Conservation (phyloP, 2,329 filamentous ascomycete genomes). For the Sarocladium kiliense region DNA sequence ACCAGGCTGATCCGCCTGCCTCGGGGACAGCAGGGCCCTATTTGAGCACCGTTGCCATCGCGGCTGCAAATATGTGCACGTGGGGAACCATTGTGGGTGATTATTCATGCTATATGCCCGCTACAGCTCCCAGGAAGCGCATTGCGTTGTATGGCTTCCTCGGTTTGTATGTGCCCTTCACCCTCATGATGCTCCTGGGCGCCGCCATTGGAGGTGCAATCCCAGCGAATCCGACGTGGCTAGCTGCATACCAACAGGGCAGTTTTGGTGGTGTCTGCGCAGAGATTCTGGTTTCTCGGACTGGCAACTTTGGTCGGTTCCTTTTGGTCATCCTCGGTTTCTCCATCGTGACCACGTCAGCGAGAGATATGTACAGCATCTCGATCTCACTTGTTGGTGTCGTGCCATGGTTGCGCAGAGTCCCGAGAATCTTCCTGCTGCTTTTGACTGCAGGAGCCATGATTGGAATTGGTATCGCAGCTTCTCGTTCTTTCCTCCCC, state of each 20-base stretch:
- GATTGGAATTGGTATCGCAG: conserved; percentile 4
- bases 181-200: not conserved
- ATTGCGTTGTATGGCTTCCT: not conserved
- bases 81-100: conserved; percentile 1
- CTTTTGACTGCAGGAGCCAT: not conserved
- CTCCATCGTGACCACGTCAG: conserved; percentile 1
- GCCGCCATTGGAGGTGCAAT: conserved; percentile 1
- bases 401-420: not conserved
- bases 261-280: not conserved
- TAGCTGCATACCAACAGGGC: not conserved
- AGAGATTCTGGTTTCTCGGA: not conserved
- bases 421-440: not conserved
- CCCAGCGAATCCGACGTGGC: not conserved
- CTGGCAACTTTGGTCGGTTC: conserved; percentile 1
- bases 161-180: conserved; percentile 2
- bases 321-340: conserved; percentile 2
- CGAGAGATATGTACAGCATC: conserved; percentile 6
- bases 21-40: not conserved
- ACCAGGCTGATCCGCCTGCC: not conserved
- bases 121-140: not conserved
- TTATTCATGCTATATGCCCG: conserved; percentile 4
- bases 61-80: not conserved
- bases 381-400: conserved; percentile 1
- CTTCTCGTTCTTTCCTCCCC: conserved; percentile 1
- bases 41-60: not conserved